These are phyloP conservation scores for Solanum hybrid DNA, from an alignment of 305 asterid genomes.

Conservation along the genomic window DNA sequence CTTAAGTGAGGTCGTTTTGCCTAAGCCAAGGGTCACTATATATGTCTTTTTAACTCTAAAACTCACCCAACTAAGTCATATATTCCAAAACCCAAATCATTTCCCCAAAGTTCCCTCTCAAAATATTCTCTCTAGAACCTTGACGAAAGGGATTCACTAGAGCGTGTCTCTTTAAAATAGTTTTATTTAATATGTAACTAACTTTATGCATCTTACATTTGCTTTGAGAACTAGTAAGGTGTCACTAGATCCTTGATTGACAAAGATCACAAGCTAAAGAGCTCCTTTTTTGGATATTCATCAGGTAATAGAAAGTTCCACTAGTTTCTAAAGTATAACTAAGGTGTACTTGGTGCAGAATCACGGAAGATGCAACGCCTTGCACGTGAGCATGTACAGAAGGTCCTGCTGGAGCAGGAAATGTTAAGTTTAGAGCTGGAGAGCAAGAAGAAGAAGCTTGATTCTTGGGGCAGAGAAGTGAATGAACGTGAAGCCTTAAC, in stretches of 20 bases:
- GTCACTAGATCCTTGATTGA: background rate
- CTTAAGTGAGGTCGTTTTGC: background rate
- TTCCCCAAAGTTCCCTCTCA: background rate
- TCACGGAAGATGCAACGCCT: constrained; percentile 57
- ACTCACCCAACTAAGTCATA: background rate
- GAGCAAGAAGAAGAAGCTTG: constrained; percentile 44
- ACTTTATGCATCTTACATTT: background rate
- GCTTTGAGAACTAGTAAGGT: background rate
- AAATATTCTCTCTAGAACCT: background rate
- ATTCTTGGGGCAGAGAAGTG: constrained; percentile 64
- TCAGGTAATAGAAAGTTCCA: background rate
- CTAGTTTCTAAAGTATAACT: background rate
- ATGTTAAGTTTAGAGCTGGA: constrained; percentile 53
- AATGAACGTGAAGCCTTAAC: constrained; percentile 60
- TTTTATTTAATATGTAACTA: background rate
- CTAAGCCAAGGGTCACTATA: background rate
- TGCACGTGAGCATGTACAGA: constrained; percentile 63
- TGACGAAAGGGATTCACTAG: background rate
- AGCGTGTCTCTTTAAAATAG: background rate
- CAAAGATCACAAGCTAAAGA: background rate
- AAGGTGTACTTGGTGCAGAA: constrained; percentile 24
- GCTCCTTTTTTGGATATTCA: background rate
- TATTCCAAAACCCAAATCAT: background rate
- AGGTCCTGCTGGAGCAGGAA: constrained; percentile 62
- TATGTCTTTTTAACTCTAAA: background rate